Evolutionary conservation across 352 stramenopile genomes (phyloP), one percentile per base, ranked within the genome.

Genomic region (Proteromonas lacertae): DNA sequence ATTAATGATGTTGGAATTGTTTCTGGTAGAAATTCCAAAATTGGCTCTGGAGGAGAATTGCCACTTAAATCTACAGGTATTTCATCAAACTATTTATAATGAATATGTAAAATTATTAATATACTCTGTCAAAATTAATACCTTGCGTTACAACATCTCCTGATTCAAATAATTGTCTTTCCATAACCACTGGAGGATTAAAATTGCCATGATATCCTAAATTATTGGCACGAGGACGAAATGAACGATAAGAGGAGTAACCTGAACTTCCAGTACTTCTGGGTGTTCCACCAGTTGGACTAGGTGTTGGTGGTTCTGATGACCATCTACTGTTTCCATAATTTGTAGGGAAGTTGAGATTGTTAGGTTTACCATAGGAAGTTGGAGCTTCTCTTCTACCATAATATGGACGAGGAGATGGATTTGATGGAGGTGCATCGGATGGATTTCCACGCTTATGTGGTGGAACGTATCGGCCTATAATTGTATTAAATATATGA

Each of bases 141-240:
- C 77, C 77, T 14, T 71, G 76, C 14, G 63, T 81, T 25, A 56
- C 40, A 37, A 55, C 46, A 44, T 81, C 68, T 32, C 54, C 58
- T 45, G 75, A 64, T n/a, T 63, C 63, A 46, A 90, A 91, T 18
- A 91, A 55, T 43, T 91, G 59, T 29, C 65, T 59, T 47, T 90
- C 75, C 0, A 92, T 43, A 13, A 80, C 74, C 36, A 70, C 60
- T 50, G 92, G 86, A 9, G 61, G 59, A 30, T 65, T 60, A 40
- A 73, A 53, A 47, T 88, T 73, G 17, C 86, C 83, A 55, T 96
- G 78, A 58, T 92, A 96, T 22, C 83, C 83, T 19, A 90, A 55
- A 45, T 90, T 67, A 48, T 95, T 96, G 17, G 62, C 55, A 25
- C 72, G 64, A 18, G 47, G 26, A 26, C 51, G 55, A 30, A 60